These are phyloP conservation scores for Lodderomyces pseudojiufengensis DNA, from an alignment of 1,139 yeast species.

Conservation along the genomic window DNA sequence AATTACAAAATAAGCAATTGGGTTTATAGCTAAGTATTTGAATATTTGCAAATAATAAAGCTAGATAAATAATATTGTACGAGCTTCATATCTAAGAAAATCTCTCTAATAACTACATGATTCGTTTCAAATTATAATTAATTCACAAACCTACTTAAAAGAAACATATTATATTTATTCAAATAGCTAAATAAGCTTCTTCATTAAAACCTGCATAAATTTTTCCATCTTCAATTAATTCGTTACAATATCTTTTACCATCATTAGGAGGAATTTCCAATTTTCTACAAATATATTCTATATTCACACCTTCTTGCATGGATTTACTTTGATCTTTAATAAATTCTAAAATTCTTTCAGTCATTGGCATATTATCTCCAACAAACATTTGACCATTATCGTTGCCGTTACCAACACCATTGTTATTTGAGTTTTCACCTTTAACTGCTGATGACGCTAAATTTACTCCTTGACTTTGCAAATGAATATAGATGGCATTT, in stretches of 20 bases:
- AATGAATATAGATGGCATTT: conserved; percentile 63
- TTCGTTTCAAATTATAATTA: no score
- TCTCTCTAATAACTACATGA: no score
- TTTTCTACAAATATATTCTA: conserved; percentile 55
- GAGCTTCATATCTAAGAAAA: no score
- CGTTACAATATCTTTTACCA: conserved; percentile 46
- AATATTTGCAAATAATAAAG: no score
- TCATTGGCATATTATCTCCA: conserved; percentile 23
- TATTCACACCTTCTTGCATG: conserved; percentile 74
- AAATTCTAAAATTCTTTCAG: conserved; percentile 46
- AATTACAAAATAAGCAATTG: conserved; percentile 2
- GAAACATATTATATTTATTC: no score
- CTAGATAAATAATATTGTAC: no score
- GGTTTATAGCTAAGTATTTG: no score
- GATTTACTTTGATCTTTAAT: conserved; percentile 49
- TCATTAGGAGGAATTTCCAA: conserved; percentile 48
- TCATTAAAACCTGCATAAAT: conserved; percentile 69
- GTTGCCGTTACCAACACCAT: no score
- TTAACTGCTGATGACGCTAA: conserved; percentile 6
- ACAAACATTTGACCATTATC: conserved; percentile 42
- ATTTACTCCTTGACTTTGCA: conserved; percentile 45
- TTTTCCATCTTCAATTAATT: conserved; percentile 60
- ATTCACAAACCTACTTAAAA: no score
- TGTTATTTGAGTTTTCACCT: conserved; percentile 12
- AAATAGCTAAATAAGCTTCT: conserved; percentile 52